Conservation (phyloP, 768 basidiomycete genomes). For the Porphyrellus cyaneotinctus region DNA sequence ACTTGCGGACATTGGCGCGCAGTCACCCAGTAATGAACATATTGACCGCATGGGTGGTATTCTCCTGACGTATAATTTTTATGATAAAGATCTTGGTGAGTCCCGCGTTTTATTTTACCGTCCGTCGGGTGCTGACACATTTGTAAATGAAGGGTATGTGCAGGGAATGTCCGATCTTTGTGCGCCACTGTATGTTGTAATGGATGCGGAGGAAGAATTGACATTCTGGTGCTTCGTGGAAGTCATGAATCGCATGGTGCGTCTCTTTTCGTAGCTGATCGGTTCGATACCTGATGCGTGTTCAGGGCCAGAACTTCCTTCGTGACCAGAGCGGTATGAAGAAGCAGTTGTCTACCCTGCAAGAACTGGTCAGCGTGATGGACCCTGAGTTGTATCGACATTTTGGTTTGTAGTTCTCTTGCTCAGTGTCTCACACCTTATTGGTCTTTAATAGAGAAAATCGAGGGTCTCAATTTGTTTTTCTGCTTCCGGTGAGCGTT, state of each 20-base stretch:
- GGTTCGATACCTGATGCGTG: conserved; percentile 3
- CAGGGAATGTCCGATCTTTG: conserved; percentile 99
- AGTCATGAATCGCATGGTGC: conserved; percentile 92
- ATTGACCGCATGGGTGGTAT: conserved; percentile 85
- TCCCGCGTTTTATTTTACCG: conserved; percentile 4
- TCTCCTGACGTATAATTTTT: conserved; percentile 87
- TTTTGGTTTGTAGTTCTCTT: conserved; percentile 48
- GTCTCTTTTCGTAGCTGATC: conserved; percentile 22
- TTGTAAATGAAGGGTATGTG: conserved; percentile 70
- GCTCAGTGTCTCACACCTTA: background rate
- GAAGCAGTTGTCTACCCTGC: conserved; percentile 82
- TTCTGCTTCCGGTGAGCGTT: conserved; percentile 91
- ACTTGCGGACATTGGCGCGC: conserved; percentile 72
- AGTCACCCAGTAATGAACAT: conserved; percentile 87
- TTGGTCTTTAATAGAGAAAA: conserved; percentile 56
- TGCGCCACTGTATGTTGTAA: conserved; percentile 89
- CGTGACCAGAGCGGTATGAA: conserved; percentile 99
- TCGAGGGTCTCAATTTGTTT: conserved; percentile 89
- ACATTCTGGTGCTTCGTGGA: conserved; percentile 97
- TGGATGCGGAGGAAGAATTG: conserved; percentile 82
- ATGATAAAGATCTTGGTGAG: conserved; percentile 82
- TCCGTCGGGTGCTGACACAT: conserved; percentile 13
- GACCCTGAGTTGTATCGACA: conserved; percentile 94
- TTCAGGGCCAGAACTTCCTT: conserved; percentile 89
- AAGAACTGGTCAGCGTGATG: conserved; percentile 89